phyloP scores from a whole-genome alignment of 148 eudicot genomes.

The Bassia scoparia region DNA sequence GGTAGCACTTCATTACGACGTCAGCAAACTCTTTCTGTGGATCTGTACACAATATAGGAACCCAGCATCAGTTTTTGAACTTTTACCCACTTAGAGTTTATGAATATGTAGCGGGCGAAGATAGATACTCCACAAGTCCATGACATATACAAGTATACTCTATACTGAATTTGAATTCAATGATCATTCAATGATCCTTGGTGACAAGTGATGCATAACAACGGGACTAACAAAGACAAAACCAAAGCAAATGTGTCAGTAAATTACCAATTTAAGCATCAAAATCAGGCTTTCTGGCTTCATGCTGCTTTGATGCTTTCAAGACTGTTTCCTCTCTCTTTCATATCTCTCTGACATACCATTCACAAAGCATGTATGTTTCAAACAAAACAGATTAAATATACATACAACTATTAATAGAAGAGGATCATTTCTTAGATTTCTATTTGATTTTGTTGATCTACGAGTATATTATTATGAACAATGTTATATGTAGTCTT shows the following conservation, averaged over 20 bases:
- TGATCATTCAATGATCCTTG: no score
- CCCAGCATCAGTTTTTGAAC: not conserved
- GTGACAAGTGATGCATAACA: no score
- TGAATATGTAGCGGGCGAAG: not conserved
- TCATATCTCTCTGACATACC: slow-evolving; percentile 85
- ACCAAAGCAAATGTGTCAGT: not conserved
- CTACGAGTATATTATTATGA: no score
- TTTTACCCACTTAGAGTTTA: no score
- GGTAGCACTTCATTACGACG: slow-evolving; percentile 96
- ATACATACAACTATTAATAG: no score
- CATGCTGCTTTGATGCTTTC: slow-evolving; percentile 99
- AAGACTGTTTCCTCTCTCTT: slow-evolving; percentile 97
- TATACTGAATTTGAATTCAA: no score
- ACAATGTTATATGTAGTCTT: no score
- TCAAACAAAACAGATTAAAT: no score
- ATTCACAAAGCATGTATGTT: not conserved
- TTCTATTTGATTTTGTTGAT: no score
- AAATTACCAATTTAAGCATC: slow-evolving; percentile 89
- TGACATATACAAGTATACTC: no score
- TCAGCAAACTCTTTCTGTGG: slow-evolving; percentile 97
- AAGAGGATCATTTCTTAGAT: no score
- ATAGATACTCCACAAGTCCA: no score
- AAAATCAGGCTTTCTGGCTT: slow-evolving; percentile 96
- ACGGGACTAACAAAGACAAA: not conserved
- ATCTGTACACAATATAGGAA: slow-evolving; percentile 38